Conservation (phyloP, 148 eudicot species). For the Fallopia convolvulus region DNA sequence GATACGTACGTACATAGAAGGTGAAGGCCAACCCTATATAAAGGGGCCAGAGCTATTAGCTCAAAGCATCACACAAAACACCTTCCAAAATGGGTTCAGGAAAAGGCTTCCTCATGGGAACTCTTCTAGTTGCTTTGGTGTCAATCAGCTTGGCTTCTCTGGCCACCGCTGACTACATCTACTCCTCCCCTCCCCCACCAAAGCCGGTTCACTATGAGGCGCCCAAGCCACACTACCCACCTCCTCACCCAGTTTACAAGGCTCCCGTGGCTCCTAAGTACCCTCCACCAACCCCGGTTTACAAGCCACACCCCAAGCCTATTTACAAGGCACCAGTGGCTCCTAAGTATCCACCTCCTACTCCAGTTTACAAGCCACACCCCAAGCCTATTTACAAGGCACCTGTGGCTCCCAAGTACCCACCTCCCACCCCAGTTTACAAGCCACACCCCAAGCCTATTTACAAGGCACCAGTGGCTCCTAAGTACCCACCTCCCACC, state of each 20-base stretch:
- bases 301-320: background rate
- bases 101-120: background rate
- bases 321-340: background rate
- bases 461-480: background rate
- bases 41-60: background rate
- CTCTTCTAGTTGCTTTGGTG: constrained; percentile 1
- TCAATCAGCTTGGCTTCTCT: background rate
- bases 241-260: background rate
- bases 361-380: background rate
- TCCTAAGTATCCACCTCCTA: background rate
- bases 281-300: background rate
- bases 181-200: constrained; percentile 3
- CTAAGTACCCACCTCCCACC: background rate
- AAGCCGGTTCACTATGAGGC: background rate
- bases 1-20: background rate
- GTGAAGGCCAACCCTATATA: background rate
- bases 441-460: background rate
- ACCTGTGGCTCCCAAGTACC: background rate
- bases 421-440: background rate
- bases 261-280: background rate
- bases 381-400: background rate
- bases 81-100: background rate
- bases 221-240: background rate
- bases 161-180: background rate
- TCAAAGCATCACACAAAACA: background rate